Percentiles rank a stretch among this genome's conserved stretches.
Evolutionary conservation across 2,329 filamentous ascomycete genomes (phyloP).

Genomic region (Fusarium albidum): DNA sequence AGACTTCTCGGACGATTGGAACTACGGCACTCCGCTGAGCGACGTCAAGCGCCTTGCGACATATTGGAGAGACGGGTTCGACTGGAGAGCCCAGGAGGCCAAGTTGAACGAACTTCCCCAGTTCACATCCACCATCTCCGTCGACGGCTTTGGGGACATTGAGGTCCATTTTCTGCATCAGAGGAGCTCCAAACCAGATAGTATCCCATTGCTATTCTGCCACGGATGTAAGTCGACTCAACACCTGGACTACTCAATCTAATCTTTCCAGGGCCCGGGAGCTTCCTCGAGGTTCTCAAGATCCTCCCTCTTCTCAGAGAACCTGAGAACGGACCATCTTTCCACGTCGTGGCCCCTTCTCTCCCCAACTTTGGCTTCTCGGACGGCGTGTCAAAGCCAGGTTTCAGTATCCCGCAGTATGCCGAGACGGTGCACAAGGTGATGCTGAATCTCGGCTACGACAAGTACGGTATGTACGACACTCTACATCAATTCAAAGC

Average conservation of each 20-base stretch:
- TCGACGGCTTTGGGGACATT: constrained; percentile 66
- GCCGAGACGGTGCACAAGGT: constrained; percentile 70
- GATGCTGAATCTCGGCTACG: constrained; percentile 72
- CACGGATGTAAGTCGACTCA: constrained; percentile 62
- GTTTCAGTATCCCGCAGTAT: constrained; percentile 46
- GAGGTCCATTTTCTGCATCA: constrained; percentile 73
- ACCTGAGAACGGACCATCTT: constrained; percentile 49
- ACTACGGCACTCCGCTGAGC: constrained; percentile 43
- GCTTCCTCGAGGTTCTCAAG: constrained; percentile 72
- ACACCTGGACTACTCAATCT: constrained; percentile 33
- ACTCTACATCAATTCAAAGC: background rate
- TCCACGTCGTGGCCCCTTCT: constrained; percentile 66
- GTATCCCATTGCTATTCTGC: constrained; percentile 72
- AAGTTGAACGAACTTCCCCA: constrained; percentile 68
- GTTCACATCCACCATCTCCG: constrained; percentile 58
- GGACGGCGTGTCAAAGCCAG: constrained; percentile 39
- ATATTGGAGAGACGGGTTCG: constrained; percentile 58
- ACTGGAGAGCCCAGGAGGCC: constrained; percentile 68
- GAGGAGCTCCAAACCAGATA: constrained; percentile 55
- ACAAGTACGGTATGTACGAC: constrained; percentile 42
- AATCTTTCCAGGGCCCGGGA: constrained; percentile 67
- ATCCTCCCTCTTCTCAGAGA: constrained; percentile 60
- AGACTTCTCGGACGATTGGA: constrained; percentile 45
- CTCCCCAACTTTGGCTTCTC: constrained; percentile 61
- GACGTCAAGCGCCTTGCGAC: constrained; percentile 47